These are phyloP conservation scores for Suhomyces tanzawaensis DNA, from an alignment of 805 yeast species.

Conservation along the genomic window DNA sequence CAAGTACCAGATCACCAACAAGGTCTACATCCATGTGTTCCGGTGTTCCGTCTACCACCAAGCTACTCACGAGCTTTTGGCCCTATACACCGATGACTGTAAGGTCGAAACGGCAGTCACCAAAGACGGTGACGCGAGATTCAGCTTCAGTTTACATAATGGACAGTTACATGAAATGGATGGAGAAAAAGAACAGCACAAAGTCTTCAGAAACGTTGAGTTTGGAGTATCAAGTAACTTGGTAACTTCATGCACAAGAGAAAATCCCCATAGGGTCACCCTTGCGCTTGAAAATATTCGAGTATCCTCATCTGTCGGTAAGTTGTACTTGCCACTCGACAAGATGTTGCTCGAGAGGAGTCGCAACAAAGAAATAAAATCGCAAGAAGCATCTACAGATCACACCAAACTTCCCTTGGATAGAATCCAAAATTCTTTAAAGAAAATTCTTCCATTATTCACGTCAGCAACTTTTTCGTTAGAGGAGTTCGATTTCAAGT, in stretches of 20 bases:
- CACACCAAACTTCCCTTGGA: not conserved
- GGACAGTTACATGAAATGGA: constrained; percentile 19
- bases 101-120: constrained; percentile 1
- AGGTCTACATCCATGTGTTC: constrained; percentile 23
- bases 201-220: constrained; percentile 26
- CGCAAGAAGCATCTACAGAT: not conserved
- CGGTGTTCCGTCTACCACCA: constrained; percentile 12
- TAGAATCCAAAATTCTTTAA: not conserved
- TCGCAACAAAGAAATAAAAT: not conserved
- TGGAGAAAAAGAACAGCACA: constrained; percentile 11
- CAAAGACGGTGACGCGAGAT: constrained; percentile 10
- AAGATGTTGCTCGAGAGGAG: not conserved
- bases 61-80: constrained; percentile 9
- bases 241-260: constrained; percentile 15
- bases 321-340: constrained; percentile 9
- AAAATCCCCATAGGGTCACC: constrained; percentile 7
- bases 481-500: constrained; percentile 25
- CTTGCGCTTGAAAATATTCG: constrained; percentile 14
- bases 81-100: not conserved
- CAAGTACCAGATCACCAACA: constrained; percentile 20
- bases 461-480: constrained; percentile 11
- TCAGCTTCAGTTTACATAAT: constrained; percentile 18
- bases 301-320: constrained; percentile 10
- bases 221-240: constrained; percentile 21
- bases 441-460: constrained; percentile 1